Conservation (phyloP, 2,329 filamentous ascomycete genomes). For the Chaetomium globosum region DNA sequence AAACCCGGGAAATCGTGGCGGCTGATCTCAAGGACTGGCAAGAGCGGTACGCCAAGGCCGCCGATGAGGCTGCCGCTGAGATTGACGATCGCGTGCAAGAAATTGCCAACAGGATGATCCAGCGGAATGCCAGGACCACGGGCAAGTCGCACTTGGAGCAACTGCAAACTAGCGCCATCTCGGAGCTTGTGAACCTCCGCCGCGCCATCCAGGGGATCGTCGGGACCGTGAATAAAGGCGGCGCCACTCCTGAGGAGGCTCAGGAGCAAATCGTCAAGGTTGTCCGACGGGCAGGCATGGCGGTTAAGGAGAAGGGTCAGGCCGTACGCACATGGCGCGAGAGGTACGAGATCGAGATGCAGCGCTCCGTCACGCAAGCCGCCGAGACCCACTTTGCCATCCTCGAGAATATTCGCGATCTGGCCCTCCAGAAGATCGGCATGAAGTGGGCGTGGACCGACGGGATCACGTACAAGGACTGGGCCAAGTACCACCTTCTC, state of each 20-base stretch:
- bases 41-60: constrained; percentile 80
- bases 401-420: constrained; percentile 77
- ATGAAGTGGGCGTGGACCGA: constrained; percentile 97
- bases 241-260: constrained; percentile 40
- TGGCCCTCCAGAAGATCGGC: constrained; percentile 87
- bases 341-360: constrained; percentile 69
- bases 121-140: constrained; percentile 64
- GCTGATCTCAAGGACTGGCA: constrained; percentile 85
- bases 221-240: constrained; percentile 54
- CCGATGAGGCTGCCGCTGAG: constrained; percentile 74
- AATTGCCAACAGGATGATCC: constrained; percentile 58
- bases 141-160: constrained; percentile 69
- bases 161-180: constrained; percentile 67
- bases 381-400: constrained; percentile 81
- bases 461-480: constrained; percentile 93
- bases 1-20: constrained; percentile 67
- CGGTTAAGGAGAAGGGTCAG: constrained; percentile 77
- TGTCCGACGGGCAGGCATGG: constrained; percentile 68
- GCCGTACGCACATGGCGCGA: constrained; percentile 76
- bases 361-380: constrained; percentile 68
- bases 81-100: constrained; percentile 72
- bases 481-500: constrained; percentile 89
- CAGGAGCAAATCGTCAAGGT: constrained; percentile 50
- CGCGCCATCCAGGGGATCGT: constrained; percentile 65
- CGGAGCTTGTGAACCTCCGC: constrained; percentile 68